These are phyloP conservation scores for Aschersonia sp. DNA, from an alignment of 2,329 filamentous ascomycete genomes.

Conservation along the genomic window DNA sequence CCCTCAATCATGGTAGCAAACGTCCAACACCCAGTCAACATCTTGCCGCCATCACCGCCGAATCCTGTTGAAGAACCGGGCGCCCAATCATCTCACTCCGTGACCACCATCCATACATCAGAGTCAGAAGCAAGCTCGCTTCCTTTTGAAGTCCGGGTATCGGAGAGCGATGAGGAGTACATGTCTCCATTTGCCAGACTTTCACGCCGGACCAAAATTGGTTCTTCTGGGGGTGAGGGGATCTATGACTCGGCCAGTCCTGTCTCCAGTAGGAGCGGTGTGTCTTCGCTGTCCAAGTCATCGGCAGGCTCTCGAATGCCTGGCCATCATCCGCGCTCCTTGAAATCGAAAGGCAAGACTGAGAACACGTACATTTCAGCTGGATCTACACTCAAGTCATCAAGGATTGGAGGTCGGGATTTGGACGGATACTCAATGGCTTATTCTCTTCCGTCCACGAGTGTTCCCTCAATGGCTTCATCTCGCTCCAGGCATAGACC, in stretches of 20 bases:
- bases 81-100: slow-evolving; percentile 31
- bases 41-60: slow-evolving; percentile 67
- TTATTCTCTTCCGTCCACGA: slow-evolving; percentile 21
- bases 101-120: slow-evolving; percentile 32
- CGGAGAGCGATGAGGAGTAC: slow-evolving; percentile 64
- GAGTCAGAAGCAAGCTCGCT: slow-evolving; percentile 41
- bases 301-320: slow-evolving; percentile 39
- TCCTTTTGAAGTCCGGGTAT: slow-evolving; percentile 42
- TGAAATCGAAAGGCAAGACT: slow-evolving; percentile 38
- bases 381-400: slow-evolving; percentile 33
- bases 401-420: slow-evolving; percentile 17
- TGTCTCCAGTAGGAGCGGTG: slow-evolving; percentile 43
- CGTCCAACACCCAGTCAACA: slow-evolving; percentile 70
- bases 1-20: slow-evolving; percentile 68
- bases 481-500: slow-evolving; percentile 32
- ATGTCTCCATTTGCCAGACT: slow-evolving; percentile 64
- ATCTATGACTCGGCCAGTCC: slow-evolving; percentile 52
- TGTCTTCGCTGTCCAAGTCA: slow-evolving; percentile 43
- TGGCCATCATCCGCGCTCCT: slow-evolving; percentile 33
- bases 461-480: slow-evolving; percentile 29
- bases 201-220: slow-evolving; percentile 50
- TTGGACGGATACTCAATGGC: slow-evolving; percentile 40
- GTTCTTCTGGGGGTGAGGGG: slow-evolving; percentile 42
- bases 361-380: slow-evolving; percentile 57
- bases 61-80: slow-evolving; percentile 63